Conservation (phyloP, 2,329 filamentous ascomycete species). For the Calonectria ilicicola region DNA sequence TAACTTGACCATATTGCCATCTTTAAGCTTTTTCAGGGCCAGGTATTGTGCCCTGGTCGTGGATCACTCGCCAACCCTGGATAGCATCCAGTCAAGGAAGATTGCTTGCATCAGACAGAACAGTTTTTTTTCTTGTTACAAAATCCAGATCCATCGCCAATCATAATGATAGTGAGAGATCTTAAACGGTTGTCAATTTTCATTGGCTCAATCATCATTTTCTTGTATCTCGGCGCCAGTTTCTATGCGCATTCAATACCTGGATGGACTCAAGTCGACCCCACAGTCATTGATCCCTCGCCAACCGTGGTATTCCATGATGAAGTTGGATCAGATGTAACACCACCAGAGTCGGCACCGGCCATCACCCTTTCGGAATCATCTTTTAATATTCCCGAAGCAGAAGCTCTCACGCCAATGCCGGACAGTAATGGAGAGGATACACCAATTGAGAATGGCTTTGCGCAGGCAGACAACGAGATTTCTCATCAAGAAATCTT, state of each 20-base stretch:
- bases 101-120: neutral
- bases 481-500: constrained; percentile 53
- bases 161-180: constrained; percentile 49
- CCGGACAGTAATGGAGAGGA: neutral
- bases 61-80: neutral
- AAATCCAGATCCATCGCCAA: neutral
- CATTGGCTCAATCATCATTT: constrained; percentile 42
- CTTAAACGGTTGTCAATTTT: constrained; percentile 47
- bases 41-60: neutral
- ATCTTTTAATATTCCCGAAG: neutral
- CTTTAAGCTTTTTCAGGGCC: neutral
- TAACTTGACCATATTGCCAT: neutral
- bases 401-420: neutral
- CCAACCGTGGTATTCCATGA: constrained; percentile 7
- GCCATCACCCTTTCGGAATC: neutral
- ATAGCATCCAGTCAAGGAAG: neutral
- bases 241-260: constrained; percentile 29
- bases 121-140: neutral
- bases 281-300: constrained; percentile 18
- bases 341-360: neutral
- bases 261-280: constrained; percentile 4
- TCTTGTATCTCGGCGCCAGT: constrained; percentile 45
- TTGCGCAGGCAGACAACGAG: constrained; percentile 10
- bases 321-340: neutral
- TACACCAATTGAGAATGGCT: neutral